These are phyloP conservation scores for Microbotryum lychnidis-dioicae DNA, from an alignment of 1,284 basidiomycete species.

Conservation along the genomic window DNA sequence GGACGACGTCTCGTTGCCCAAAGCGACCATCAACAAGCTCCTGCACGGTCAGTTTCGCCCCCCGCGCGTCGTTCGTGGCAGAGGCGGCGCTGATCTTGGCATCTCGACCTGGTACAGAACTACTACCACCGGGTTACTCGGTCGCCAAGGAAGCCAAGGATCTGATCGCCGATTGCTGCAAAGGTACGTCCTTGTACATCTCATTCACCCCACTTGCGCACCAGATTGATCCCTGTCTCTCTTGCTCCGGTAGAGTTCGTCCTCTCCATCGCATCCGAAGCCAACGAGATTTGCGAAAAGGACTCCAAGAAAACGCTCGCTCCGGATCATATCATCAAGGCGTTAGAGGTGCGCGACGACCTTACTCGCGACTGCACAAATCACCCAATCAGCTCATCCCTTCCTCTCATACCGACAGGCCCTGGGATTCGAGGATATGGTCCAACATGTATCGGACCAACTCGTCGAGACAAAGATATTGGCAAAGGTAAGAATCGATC, in stretches of 20 bases:
- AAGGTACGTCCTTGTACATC: constrained; percentile 48
- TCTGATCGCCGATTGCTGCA: constrained; percentile 94
- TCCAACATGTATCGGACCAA: constrained; percentile 80
- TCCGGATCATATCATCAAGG: constrained; percentile 90
- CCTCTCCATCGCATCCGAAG: constrained; percentile 91
- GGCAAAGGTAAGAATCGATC: constrained; percentile 53
- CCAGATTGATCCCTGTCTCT: neutral
- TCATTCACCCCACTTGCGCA: neutral
- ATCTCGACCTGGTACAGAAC: constrained; percentile 50
- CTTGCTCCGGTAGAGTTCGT: constrained; percentile 69
- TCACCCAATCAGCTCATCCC: neutral
- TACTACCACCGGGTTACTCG: constrained; percentile 78
- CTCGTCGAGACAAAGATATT: constrained; percentile 91
- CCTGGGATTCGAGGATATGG: constrained; percentile 82
- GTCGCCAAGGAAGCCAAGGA: constrained; percentile 95
- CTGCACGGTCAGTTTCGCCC: constrained; percentile 61
- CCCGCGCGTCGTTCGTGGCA: neutral
- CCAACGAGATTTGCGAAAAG: constrained; percentile 95
- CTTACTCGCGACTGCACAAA: neutral
- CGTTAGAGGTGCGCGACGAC: constrained; percentile 62
- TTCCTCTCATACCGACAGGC: constrained; percentile 48
- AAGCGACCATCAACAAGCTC: constrained; percentile 96
- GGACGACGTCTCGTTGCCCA: constrained; percentile 89
- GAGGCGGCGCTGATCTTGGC: constrained; percentile 1
- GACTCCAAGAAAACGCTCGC: constrained; percentile 99